These are phyloP conservation scores for Polytrichum commune DNA, from an alignment of 225 moss, liverwort and hornwort genomes.

Conservation along the genomic window DNA sequence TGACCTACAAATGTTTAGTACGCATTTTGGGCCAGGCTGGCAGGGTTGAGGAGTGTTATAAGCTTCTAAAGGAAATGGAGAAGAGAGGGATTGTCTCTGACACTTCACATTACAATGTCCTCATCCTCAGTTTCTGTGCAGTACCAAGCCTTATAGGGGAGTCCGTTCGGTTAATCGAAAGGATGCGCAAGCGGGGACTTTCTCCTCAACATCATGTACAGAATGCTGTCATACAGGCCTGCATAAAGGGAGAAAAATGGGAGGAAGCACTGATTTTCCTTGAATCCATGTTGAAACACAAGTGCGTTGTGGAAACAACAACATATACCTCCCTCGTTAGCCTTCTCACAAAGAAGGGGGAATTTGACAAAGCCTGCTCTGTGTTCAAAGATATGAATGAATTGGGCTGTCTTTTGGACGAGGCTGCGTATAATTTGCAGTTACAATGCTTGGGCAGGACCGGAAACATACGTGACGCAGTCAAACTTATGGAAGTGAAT, in stretches of 20 bases:
- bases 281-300: slow-evolving; percentile 18
- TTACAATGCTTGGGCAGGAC: slow-evolving; percentile 1
- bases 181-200: neutral
- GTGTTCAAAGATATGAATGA: slow-evolving; percentile 10
- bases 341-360: slow-evolving; percentile 12
- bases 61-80: slow-evolving; percentile 29
- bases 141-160: slow-evolving; percentile 10
- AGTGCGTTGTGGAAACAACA: slow-evolving; percentile 17
- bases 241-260: slow-evolving; percentile 10
- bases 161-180: neutral
- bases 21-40: slow-evolving; percentile 14
- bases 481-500: slow-evolving; percentile 4
- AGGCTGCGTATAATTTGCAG: neutral
- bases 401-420: neutral
- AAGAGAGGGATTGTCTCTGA: slow-evolving; percentile 24
- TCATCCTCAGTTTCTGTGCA: slow-evolving; percentile 14
- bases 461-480: neutral
- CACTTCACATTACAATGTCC: slow-evolving; percentile 16
- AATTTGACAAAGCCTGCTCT: slow-evolving; percentile 9
- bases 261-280: slow-evolving; percentile 16
- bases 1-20: slow-evolving; percentile 26
- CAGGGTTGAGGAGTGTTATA: slow-evolving; percentile 13
- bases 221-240: slow-evolving; percentile 3
- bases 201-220: neutral
- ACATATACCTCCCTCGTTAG: slow-evolving; percentile 10